Percentiles rank a stretch among this genome's conserved stretches.
Evolutionary conservation across 768 basidiomycete species (phyloP).

Genomic region (Melanogaster broomeanus): DNA sequence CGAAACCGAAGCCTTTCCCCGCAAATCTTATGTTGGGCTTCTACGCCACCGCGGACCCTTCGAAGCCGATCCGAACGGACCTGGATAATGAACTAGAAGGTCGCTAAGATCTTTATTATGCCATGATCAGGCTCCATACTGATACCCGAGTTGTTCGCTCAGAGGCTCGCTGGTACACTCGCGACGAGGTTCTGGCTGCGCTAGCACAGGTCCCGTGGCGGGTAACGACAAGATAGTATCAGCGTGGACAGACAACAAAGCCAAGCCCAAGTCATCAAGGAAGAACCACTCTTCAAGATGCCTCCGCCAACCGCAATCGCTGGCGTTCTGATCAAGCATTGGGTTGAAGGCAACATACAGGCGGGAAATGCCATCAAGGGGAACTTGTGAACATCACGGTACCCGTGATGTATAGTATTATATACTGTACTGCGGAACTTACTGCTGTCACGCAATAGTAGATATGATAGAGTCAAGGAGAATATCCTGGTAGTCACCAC

Average conservation of each 20-base stretch:
- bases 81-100: conserved; percentile 96
- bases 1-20: conserved; percentile 74
- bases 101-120: conserved; percentile 32
- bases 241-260: conserved; percentile 22
- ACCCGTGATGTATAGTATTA: too few relatives aligned
- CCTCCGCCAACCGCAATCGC: conserved; percentile 80
- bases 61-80: conserved; percentile 76
- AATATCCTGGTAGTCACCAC: conserved; percentile 58
- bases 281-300: conserved; percentile 64
- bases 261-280: conserved; percentile 20
- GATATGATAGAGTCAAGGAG: conserved; percentile 55
- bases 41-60: conserved; percentile 74
- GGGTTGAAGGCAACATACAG: conserved; percentile 66
- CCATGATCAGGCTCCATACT: neutral
- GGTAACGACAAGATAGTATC: conserved; percentile 29
- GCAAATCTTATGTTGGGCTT: conserved; percentile 91
- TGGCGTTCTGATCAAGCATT: conserved; percentile 81
- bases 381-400: conserved; percentile 31
- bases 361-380: conserved; percentile 45
- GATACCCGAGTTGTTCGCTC: neutral
- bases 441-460: neutral
- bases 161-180: conserved; percentile 92
- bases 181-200: conserved; percentile 66
- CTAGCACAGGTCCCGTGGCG: conserved; percentile 36
- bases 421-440: neutral